Base-by-base conservation (phyloP, 169 alveolate species). In the Eimeria falciformis region DNA sequence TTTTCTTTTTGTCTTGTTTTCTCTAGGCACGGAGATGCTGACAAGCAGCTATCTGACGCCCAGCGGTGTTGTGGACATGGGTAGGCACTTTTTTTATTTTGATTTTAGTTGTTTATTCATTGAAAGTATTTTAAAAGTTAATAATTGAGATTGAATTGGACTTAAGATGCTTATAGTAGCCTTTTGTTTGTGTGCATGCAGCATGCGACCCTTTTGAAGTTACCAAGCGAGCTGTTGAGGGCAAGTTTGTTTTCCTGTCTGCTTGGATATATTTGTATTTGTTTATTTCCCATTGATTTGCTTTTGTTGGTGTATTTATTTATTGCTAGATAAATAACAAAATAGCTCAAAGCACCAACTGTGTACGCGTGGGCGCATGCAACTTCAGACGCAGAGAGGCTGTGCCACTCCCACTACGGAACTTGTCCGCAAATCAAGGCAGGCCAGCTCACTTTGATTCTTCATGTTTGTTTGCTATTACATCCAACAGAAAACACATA, bases 21-120 rank as follows among this genome's bases (percentile, higher is more conserved):
- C 6, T 50, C 27, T 86, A 69, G 93, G 93, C 58, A 88, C 93
- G 2, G 93, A 88, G 40, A 88, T 88, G 93, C 93, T 88, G 29
- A 88, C 93, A 27, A 71, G 88, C 79, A 66, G 69, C 33, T 88
- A 45, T 29, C 84, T 88, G 27, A 45, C 93, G 12, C 92, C 92
- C 5, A 23, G 27, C 18, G 92, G 92, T 3, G 78, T 86, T 55
- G 92, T 86, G 3, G 92, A 86, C 50, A 50, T 47, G 29, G 92
- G 92, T 86, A 29, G 47, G 86, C 40, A 0, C 40, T 33, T 33
- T 2, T 33, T 33, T n/a, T n/a, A n/a, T n/a, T n/a, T n/a, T n/a
- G n/a, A 2, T 33, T 33, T 33, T 33, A 2, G 0, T 33, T 33
- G 40, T 2, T 33, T 33, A 33, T 33, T 33, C 40, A 33, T 33